phyloP scores from a whole-genome alignment of 2,329 filamentous ascomycete genomes.

The Graphiopsis chlorocephala region DNA sequence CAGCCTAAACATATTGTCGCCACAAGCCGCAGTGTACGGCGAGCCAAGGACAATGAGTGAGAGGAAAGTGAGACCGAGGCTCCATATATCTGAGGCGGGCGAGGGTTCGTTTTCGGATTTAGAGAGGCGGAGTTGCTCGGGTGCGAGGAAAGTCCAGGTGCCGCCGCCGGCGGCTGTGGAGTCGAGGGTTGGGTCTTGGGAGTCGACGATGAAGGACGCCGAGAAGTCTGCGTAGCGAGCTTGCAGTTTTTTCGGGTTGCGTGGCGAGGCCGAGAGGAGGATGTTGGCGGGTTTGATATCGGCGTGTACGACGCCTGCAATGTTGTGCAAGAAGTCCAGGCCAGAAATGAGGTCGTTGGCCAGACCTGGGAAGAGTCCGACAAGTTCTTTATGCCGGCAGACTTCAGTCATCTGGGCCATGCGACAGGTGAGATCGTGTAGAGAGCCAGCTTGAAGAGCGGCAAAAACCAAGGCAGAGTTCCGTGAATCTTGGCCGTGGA shows the following conservation, averaged over 20 bases:
- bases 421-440: conserved; percentile 30
- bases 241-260: conserved; percentile 18
- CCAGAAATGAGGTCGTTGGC: conserved; percentile 40
- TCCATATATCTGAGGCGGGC: conserved; percentile 43
- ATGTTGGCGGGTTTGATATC: conserved; percentile 51
- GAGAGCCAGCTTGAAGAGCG: conserved; percentile 31
- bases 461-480: conserved; percentile 34
- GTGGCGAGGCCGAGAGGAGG: conserved; percentile 33
- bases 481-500: conserved; percentile 34
- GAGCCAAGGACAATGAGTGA: conserved; percentile 41
- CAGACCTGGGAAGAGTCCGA: conserved; percentile 40
- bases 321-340: conserved; percentile 41
- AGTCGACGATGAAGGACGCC: conserved; percentile 33
- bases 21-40: conserved; percentile 40
- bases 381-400: conserved; percentile 36
- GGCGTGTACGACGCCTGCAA: conserved; percentile 40
- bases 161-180: conserved; percentile 36
- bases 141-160: conserved; percentile 48
- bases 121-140: conserved; percentile 32
- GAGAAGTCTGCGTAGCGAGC: conserved; percentile 46
- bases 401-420: conserved; percentile 33
- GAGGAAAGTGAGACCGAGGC: conserved; percentile 45
- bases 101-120: conserved; percentile 32
- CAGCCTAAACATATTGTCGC: conserved; percentile 41
- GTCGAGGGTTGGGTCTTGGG: conserved; percentile 22